Conservation (phyloP, 2,329 filamentous ascomycete species). For the Colletotrichum somersetense region DNA sequence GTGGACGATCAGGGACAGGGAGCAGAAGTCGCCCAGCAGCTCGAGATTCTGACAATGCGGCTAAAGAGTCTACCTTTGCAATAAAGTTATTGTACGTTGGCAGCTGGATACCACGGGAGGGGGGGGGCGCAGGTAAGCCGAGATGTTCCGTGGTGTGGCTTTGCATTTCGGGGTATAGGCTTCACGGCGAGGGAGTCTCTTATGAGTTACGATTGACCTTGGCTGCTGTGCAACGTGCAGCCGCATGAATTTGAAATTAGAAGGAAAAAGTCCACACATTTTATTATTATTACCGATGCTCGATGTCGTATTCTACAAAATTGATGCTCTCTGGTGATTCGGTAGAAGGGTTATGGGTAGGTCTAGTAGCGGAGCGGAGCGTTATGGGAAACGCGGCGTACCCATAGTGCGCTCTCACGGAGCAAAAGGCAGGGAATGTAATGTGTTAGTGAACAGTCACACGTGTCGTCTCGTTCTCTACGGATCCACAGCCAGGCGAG, state of each 20-base stretch:
- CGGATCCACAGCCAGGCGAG: neutral
- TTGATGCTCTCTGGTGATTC: neutral
- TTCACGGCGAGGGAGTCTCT: conserved; percentile 31
- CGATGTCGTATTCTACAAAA: neutral
- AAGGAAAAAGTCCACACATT: neutral
- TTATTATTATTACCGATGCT: neutral
- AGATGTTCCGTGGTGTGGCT: conserved; percentile 12
- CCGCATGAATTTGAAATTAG: conserved; percentile 19
- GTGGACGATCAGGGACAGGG: conserved; percentile 46
- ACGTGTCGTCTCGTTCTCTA: conserved; percentile 27
- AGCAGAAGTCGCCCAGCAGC: conserved; percentile 52
- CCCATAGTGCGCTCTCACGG: neutral
- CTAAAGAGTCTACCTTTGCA: conserved; percentile 58
- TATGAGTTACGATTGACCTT: conserved; percentile 40
- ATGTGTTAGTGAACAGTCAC: neutral
- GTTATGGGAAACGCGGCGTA: neutral
- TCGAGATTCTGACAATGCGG: conserved; percentile 58
- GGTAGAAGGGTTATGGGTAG: neutral
- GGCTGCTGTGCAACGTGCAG: conserved; percentile 37
- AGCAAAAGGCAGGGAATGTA: neutral
- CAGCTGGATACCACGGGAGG: conserved; percentile 6
- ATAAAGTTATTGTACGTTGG: conserved; percentile 44
- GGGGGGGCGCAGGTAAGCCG: conserved; percentile 33
- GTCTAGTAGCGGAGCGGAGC: neutral
- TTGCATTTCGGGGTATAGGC: conserved; percentile 33